Evolutionary conservation across 192 early-diverging fungal genomes (phyloP), one percentile per base, ranked within the genome.

Genomic region (Coemansia sp.): DNA sequence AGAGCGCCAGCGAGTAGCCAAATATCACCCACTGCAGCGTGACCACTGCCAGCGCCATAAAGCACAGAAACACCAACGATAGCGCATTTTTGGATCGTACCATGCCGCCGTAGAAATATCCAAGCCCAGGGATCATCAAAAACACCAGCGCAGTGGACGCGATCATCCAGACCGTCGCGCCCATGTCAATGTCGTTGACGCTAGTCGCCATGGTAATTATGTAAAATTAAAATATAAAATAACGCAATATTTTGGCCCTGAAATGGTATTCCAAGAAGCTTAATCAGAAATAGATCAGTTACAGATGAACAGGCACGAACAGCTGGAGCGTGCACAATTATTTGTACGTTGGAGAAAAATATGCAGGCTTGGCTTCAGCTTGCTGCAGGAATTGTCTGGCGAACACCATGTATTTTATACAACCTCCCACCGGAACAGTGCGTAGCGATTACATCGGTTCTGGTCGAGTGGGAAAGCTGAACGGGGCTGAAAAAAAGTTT

Each of bases 101-200:
- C 79, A 91, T 83, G 52, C 88, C 88, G 61, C 88, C 83, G 72
- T 92, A 92, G 61, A 92, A 92, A 79, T 88, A 89, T 21, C 90
- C 89, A 7, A 89, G 79, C 10, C 88, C 87, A 1, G 87, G 87
- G 12, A 86, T 84, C 90, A 93, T 93, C 14, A 92, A 75, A 47
- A 91, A 89, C 22, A 93, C 89, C 19, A 93, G 75, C 0, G 84
- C 84, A 1, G 87, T 78, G 38, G 85, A 85, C 14, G 86, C 76
- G 67, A 93, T 83, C 54, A 93, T 87, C 85, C 87, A 93, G 62
- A 85, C 87, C 45, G 88, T 92, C 45, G 90, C 87, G 53, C 87
- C 88, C 68, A 74, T 81, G 71, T 84, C 76, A 49, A 85, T 82
- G 57, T 68, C 59, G 39, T 67, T 37, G 38, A 66, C 47, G 23